phyloP scores from a whole-genome alignment of 306 rosid species.

The Adenanthera pavonina region DNA sequence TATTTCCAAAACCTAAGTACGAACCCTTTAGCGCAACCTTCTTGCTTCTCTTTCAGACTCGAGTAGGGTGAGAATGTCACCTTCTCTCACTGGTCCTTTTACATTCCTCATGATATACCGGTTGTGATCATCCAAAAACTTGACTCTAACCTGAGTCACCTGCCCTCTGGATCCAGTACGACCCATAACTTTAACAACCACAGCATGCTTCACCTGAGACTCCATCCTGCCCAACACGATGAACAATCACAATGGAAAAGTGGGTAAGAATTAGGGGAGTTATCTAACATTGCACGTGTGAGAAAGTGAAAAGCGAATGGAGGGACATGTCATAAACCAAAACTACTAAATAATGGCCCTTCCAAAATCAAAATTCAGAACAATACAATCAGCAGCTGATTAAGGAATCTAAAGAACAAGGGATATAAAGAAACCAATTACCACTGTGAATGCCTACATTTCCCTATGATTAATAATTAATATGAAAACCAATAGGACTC shows the following conservation, averaged over 20 bases:
- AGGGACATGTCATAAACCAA: not conserved
- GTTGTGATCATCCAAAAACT: too few species aligned
- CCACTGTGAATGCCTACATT: not conserved
- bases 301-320: not conserved
- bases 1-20: too few species aligned
- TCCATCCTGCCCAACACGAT: conserved; percentile 46
- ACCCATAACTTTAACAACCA: conserved; percentile 59
- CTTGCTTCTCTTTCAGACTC: too few species aligned
- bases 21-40: too few species aligned
- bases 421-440: not conserved
- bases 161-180: conserved; percentile 56
- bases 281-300: not conserved
- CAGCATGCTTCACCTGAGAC: conserved; percentile 47
- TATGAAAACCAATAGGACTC: not conserved
- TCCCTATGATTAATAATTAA: not conserved
- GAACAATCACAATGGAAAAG: not conserved
- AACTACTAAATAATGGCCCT: not conserved
- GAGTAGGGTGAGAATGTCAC: too few species aligned
- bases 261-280: not conserved
- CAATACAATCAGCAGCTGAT: not conserved
- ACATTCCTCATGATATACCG: too few species aligned
- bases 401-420: not conserved
- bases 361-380: not conserved
- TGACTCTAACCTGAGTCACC: conserved; percentile 22
- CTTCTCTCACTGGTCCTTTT: too few species aligned